Conservation (phyloP, 495 filamentous ascomycete species). For the Bathelium albidoporum region DNA sequence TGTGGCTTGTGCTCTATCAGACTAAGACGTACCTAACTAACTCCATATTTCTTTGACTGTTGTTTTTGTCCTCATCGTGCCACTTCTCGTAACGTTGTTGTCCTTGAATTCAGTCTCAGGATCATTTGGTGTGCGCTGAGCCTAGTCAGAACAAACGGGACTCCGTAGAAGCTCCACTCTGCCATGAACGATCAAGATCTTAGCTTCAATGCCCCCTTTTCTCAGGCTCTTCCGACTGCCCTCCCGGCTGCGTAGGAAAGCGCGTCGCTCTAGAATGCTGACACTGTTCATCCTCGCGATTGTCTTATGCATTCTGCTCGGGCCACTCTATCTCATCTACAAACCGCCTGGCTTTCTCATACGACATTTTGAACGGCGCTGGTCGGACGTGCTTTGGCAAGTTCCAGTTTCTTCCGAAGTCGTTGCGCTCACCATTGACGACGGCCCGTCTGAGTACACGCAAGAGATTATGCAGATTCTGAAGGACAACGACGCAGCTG, state of each 20-base stretch:
- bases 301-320: constrained; percentile 37
- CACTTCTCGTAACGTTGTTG: no score
- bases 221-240: constrained; percentile 40
- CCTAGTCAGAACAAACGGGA: not conserved
- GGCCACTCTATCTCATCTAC: constrained; percentile 59
- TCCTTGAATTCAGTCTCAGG: no score
- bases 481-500: constrained; percentile 31
- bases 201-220: constrained; percentile 14
- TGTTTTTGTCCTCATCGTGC: no score
- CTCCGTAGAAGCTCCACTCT: not conserved
- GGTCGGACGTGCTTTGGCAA: constrained; percentile 68
- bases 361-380: constrained; percentile 53
- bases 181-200: not conserved
- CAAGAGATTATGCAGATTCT: constrained; percentile 57
- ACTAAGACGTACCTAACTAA: no score
- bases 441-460: constrained; percentile 66
- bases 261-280: constrained; percentile 44
- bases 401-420: constrained; percentile 46
- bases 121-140: not conserved
- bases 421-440: constrained; percentile 76
- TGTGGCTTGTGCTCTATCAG: no score
- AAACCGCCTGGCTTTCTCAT: constrained; percentile 62
- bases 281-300: constrained; percentile 42
- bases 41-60: no score
- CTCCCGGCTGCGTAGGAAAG: constrained; percentile 41